Conservation (phyloP, 768 basidiomycete genomes). For the Suillus weaverae region DNA sequence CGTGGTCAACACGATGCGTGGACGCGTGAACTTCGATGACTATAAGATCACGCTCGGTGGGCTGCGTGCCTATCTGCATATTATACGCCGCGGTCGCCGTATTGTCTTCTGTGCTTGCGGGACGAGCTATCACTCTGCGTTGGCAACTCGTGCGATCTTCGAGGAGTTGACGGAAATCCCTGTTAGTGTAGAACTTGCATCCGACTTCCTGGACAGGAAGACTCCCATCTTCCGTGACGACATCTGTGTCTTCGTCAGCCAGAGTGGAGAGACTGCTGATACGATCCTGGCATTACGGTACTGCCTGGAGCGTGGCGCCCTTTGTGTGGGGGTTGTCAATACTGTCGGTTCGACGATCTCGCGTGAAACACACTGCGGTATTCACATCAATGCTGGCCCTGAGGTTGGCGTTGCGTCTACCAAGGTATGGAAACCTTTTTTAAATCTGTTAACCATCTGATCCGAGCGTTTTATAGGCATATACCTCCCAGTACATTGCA, state of each 20-base stretch:
- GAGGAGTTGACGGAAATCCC: constrained; percentile 99
- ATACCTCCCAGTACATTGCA: constrained; percentile 98
- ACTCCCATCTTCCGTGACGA: constrained; percentile 99
- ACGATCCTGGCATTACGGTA: constrained; percentile 95
- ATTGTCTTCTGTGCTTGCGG: constrained; percentile 99
- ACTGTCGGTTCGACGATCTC: constrained; percentile 98
- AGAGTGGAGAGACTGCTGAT: constrained; percentile 98
- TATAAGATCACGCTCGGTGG: constrained; percentile 93
- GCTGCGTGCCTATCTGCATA: constrained; percentile 89
- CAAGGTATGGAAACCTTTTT: constrained; percentile 52
- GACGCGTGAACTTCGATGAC: constrained; percentile 97
- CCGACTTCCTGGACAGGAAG: constrained; percentile 98
- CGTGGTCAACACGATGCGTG: constrained; percentile 99
- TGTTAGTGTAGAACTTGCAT: constrained; percentile 93
- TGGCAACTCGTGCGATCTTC: constrained; percentile 96
- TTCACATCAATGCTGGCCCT: constrained; percentile 98
- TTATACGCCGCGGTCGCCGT: constrained; percentile 91
- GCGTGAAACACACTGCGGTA: constrained; percentile 97
- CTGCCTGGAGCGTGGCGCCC: constrained; percentile 94
- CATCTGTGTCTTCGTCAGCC: constrained; percentile 92
- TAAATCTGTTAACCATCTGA: neutral
- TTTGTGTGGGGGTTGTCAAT: constrained; percentile 97
- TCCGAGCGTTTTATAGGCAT: constrained; percentile 56
- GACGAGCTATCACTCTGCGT: constrained; percentile 95
- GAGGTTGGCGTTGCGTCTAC: constrained; percentile 99